Base-by-base conservation (phyloP, 345 rosid genomes). In the Eucalyptus globulus region DNA sequence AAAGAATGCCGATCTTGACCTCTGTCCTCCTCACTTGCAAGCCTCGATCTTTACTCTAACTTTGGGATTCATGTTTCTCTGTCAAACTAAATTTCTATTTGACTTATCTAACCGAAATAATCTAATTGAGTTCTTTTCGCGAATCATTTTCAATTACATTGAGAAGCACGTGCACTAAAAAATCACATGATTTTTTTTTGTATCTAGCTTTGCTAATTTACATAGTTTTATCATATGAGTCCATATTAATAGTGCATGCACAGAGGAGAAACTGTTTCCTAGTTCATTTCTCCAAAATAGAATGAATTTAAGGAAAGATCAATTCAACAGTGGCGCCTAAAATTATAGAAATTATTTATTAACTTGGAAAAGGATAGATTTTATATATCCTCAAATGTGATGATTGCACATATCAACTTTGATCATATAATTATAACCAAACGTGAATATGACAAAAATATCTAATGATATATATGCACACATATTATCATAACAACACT, bases 1-100 rank as follows among this genome's bases (percentile, higher is more conserved):
- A 31, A 91, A 93, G 85, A 92, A 94, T 89, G 89, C 94, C n/a
- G 89, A 43, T 4, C 40, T 37, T 37, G 40, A 37, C 40, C 40
- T 37, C 40, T 37, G 4, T 37, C 40, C 4, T 37, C 40, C 40
- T 37, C 40, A 37, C 40, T 37, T 37, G 40, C 91, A 83, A 92
- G 89, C 89, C 60, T 88, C 67, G 16, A 93, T 93, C 65, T 11
- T 24, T 58, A 7, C 29, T 58, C 65, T 58, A 5, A 58, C 65
- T 58, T 58, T 58, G 14, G 11, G 29, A 58, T 58, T 24, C n/a
- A 0, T 26, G 65, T 58, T 58, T 58, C 65, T 58, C 2, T 58
- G 1, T 58, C 65, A 58, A 58, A 58, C 65, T 58, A 9, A 58
- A 11, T 5, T 60, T 8, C 14, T 26, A 60, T 60, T 60, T 26